These are phyloP conservation scores for Bruguiera gymnorhiza DNA, from an alignment of 345 rosid species.

Conservation along the genomic window DNA sequence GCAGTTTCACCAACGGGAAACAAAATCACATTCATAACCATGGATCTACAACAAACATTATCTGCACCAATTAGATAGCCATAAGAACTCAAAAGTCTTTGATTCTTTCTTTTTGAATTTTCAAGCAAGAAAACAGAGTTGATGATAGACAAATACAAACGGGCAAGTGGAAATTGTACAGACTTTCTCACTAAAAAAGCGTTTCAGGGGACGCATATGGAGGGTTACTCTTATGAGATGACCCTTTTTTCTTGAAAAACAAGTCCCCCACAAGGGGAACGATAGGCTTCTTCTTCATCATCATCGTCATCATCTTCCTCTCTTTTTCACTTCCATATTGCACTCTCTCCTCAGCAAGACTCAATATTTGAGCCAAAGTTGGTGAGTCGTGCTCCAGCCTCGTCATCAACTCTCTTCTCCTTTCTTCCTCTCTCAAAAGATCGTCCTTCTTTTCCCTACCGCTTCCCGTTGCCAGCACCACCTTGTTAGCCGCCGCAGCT, in stretches of 20 bases:
- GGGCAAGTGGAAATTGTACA: background rate
- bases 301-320: conserved; percentile 33
- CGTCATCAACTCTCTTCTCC: conserved; percentile 39
- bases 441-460: conserved; percentile 24
- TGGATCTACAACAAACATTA: too few species aligned
- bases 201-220: conserved; percentile 39
- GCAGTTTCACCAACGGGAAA: too few species aligned
- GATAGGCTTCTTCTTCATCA: conserved; percentile 73
- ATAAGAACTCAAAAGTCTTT: too few species aligned
- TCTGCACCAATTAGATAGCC: too few species aligned
- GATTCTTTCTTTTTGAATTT: too few species aligned
- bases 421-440: conserved; percentile 33
- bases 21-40: too few species aligned
- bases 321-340: conserved; percentile 25
- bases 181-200: conserved; percentile 26
- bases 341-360: conserved; percentile 31
- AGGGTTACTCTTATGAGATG: conserved; percentile 26
- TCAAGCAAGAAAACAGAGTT: too few species aligned
- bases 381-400: conserved; percentile 42
- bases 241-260: conserved; percentile 50
- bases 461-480: conserved; percentile 20
- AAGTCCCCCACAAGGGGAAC: conserved; percentile 72
- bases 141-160: too few species aligned
- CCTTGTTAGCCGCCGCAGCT: conserved; percentile 46
- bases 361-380: conserved; percentile 61